Evolutionary conservation across 2,329 filamentous ascomycete species (phyloP).

Genomic region (Ophiostoma sp.): DNA sequence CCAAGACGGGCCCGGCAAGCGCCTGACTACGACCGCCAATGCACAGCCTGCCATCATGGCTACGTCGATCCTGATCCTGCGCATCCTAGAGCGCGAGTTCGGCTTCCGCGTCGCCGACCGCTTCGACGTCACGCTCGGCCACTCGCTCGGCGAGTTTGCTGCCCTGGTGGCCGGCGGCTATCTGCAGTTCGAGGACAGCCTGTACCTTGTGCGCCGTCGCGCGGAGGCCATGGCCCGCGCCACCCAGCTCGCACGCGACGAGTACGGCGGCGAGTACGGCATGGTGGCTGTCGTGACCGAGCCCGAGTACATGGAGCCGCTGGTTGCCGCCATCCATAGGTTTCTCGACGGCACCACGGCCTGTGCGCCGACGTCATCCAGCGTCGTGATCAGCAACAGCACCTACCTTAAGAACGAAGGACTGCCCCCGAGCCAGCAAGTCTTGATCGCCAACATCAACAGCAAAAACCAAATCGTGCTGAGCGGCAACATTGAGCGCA

Average conservation of each 20-base stretch:
- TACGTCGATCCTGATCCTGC: constrained; percentile 81
- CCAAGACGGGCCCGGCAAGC: constrained; percentile 68
- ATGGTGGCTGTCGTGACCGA: constrained; percentile 94
- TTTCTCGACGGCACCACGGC: constrained; percentile 70
- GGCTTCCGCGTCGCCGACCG: constrained; percentile 64
- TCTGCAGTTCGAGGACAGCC: constrained; percentile 68
- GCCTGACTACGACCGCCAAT: constrained; percentile 75
- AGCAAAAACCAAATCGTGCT: constrained; percentile 94
- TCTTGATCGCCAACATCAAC: constrained; percentile 89
- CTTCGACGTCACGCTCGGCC: constrained; percentile 78
- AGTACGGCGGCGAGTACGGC: constrained; percentile 75
- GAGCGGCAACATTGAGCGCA: constrained; percentile 77
- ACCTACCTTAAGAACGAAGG: constrained; percentile 7
- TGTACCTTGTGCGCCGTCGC: constrained; percentile 68
- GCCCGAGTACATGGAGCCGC: constrained; percentile 61
- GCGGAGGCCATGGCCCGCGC: constrained; percentile 80
- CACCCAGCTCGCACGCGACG: constrained; percentile 57
- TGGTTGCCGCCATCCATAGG: constrained; percentile 70
- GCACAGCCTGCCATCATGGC: constrained; percentile 96
- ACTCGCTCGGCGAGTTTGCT: constrained; percentile 89
- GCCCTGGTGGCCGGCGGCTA: constrained; percentile 82
- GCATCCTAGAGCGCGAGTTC: constrained; percentile 80
- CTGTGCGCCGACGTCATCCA: constrained; percentile 53
- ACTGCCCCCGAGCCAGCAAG: constrained; percentile 72
- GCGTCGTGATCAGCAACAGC: neutral